Base-by-base conservation (phyloP, 2,329 filamentous ascomycete species). In the Sporothrix pseudoabietina region DNA sequence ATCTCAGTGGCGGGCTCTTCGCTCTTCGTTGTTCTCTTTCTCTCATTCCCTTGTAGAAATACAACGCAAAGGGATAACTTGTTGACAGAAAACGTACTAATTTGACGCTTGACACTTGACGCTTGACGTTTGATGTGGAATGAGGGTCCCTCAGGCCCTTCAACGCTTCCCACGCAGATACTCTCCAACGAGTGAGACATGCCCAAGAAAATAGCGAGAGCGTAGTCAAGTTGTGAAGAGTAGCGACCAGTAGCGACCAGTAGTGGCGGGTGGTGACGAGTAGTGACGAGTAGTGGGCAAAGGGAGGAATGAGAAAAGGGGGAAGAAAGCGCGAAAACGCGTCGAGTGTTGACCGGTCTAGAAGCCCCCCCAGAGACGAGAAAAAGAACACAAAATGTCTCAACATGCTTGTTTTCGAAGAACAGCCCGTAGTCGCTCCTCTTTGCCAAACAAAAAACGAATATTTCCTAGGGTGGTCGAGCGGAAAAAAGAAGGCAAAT, bases 171-270 rank as follows among this genome's bases (percentile, higher is more conserved):
- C 44, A 49, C 14, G 12, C 3, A 19, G 22, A 26, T 30, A 35
- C 55, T 57, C 55, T 61, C 30, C 55, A 61, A 14, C 55, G 8
- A 61, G 55, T 61, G 30, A 61, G 55, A 61, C 55, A 61, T 39
- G 12, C 16, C 55, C 30, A 61, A 61, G 55, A 32, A 57, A 16
- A 5, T 49, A 49, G 44, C 19, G 10, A 19, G 10, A 19, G 19
- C 32, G 6, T 61, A 61, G 55, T 19, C 4, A 49, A 14, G 4
- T 30, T 1, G 44, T 49, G 26, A 57, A 6, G 30, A 59, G 12
- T 59, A 59, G 55, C 26, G 26, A 26, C 26, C 26, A 26, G 26
- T 26, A 26, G 26, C 26, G 26, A 26, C 26, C 26, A 26, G 26
- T 26, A 26, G 26, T 26, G 26, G 2, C 26, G 26, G 26, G 6